Base-by-base conservation (phyloP, 192 early-diverging fungal species). In the Coemansia furcata region DNA sequence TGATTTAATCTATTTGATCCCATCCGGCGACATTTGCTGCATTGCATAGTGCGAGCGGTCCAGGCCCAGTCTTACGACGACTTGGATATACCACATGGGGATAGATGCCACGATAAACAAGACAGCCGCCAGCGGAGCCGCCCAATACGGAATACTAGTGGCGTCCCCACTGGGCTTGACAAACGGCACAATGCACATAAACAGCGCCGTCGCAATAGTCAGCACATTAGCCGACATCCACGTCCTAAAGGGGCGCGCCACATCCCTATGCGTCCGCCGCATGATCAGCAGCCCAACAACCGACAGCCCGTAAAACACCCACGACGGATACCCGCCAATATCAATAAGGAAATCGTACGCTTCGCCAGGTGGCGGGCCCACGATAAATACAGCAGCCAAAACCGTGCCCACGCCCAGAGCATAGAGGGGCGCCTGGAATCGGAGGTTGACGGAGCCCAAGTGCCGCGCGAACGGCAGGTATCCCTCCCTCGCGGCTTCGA, bases 261-360 rank as follows among this genome's bases (percentile, higher is more conserved):
- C 66, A 21, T 55, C 52, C n/a, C 65, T 62, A 35, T 82, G 72
- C n/a, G 68, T 74, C 7, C 38, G 33, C 19, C 85, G 78, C 62
- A 87, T 72, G 10, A 84, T 29, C 15, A 88, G 61, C 61, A 89
- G 63, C 2, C 88, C 88, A 8, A 84, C 67, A 7, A 88, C 74
- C 5, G 87, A 71, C 60, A 80, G 39, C 0, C 82, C 85, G 66
- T 84, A 85, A 40, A 89, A 86, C 46, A 84, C 59, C 78, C 82
- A 86, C 11, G 71, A 64, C 6, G 87, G 83, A 43, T 88, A 89
- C 2, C 83, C 73, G 12, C 73, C 69, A 39, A 87, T 63, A 63
- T 87, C 77, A 60, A 88, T 69, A 9, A 88, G 55, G 32, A 89
- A 86, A 39, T 76, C 79, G 62, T 83, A 87, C 3, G 82, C 84